phyloP scores from a whole-genome alignment of 73 alveolate genomes.

The Paramecium biaurelia region DNA sequence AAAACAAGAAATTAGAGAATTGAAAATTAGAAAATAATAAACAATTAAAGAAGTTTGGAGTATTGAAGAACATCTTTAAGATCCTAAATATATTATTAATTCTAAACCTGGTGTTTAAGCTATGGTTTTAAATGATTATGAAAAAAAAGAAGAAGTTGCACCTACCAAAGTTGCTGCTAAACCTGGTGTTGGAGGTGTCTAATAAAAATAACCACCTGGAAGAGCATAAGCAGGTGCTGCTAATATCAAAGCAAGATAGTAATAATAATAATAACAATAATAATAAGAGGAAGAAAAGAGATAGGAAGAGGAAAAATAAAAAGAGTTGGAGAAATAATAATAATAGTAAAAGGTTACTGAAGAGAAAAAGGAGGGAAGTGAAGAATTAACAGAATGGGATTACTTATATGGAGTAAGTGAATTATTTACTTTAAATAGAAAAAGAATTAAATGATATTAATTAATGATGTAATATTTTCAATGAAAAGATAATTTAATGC shows the following conservation, averaged over 20 bases:
- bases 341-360: not conserved
- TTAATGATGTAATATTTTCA: constrained; percentile 81
- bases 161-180: constrained; percentile 65
- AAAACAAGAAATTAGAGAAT: constrained; percentile 74
- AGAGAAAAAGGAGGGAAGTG: constrained; percentile 70
- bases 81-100: constrained; percentile 57
- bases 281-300: constrained; percentile 51
- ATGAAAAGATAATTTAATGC: constrained; percentile 84
- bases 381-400: constrained; percentile 77
- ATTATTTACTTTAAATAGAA: constrained; percentile 89
- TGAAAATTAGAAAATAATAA: constrained; percentile 60
- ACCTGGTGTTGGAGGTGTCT: constrained; percentile 41
- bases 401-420: constrained; percentile 87
- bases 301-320: constrained; percentile 51
- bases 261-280: constrained; percentile 26
- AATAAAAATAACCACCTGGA: constrained; percentile 9
- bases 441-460: constrained; percentile 88
- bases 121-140: constrained; percentile 63
- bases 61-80: constrained; percentile 61
- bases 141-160: constrained; percentile 63
- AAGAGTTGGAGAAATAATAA: constrained; percentile 18
- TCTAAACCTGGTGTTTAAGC: constrained; percentile 58
- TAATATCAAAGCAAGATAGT: constrained; percentile 35
- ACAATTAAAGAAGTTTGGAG: constrained; percentile 66
- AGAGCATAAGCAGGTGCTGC: constrained; percentile 45